phyloP scores from a whole-genome alignment of 371 early-diverging fungal genomes.

The Circinella umbellata region DNA sequence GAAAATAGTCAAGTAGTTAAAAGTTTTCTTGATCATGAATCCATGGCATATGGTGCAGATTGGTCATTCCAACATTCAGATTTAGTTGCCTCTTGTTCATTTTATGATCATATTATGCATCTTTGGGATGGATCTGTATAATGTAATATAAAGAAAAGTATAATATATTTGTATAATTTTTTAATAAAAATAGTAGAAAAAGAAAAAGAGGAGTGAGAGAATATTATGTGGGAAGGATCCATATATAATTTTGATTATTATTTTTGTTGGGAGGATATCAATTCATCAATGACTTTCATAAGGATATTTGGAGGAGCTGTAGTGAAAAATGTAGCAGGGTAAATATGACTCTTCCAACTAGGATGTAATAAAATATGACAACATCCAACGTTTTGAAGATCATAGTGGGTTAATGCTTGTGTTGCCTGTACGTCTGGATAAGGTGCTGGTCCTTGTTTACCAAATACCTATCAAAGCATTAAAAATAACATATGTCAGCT shows the following conservation, averaged over 20 bases:
- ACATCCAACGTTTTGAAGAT: constrained; percentile 78
- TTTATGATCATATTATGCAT: constrained; percentile 90
- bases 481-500: background rate
- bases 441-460: constrained; percentile 69
- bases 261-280: constrained; percentile 3
- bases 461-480: constrained; percentile 41
- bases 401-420: constrained; percentile 73
- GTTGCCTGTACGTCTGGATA: constrained; percentile 91
- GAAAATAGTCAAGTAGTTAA: constrained; percentile 15
- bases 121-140: constrained; percentile 66
- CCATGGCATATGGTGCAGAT: constrained; percentile 92
- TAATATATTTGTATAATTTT: background rate
- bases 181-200: background rate
- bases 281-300: constrained; percentile 38
- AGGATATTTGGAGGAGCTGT: constrained; percentile 76
- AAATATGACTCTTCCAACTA: constrained; percentile 83
- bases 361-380: constrained; percentile 88
- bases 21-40: constrained; percentile 76
- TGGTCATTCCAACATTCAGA: constrained; percentile 69
- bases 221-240: too few relatives aligned
- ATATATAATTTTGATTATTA: background rate
- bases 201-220: too few relatives aligned
- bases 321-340: constrained; percentile 88
- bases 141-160: background rate
- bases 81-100: constrained; percentile 88